Base-by-base conservation (phyloP, 495 filamentous ascomycete species). In the Lentithecium fluviatile region DNA sequence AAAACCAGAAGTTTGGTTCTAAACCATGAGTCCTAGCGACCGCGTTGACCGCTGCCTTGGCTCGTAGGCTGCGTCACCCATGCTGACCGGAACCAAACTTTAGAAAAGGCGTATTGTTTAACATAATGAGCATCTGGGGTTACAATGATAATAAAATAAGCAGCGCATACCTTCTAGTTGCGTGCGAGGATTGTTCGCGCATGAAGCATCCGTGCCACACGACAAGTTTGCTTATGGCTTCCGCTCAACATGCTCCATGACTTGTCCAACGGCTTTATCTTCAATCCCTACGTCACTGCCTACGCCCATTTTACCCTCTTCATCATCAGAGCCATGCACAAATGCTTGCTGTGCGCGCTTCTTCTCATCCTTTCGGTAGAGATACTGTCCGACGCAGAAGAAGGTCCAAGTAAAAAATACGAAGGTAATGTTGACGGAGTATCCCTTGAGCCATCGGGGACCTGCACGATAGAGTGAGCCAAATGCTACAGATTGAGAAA, bases 371-470 rank as follows among this genome's bases (percentile, higher is more conserved):
- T 32, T 61, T 1, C 29, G 37, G 26, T 61, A 61, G 2, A 61
- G 23, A 12, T 40, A 61, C 43, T 61, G 58, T 7, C 52, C 50
- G 21, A 63, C 29, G 43, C 45, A 13, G 56, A 67, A 57, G 54
- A 54, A 53, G 29, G 52, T 46, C 53, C 53, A 60, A 29, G 52
- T 43, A 50, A 61, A 42, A 50, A 64, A 55, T 17, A 67, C 38
- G 38, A 62, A 56, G 38, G 45, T 32, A 52, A 60, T 57, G 29
- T 61, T 61, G 2, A 61, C 58, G n/a, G 58, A 53, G 29, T 61
- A 61, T 0, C 58, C 58, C 20, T 53, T 61, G 6, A 29, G 32
- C 58, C 58, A 61, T 36, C 58, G 21, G 1, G 58, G 49, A 47
- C 38, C 53, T 56, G 23, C 42, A 24, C 13, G 15, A 45, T 6